Base-by-base conservation (phyloP, 257 asterid genomes). In the Scutellaria galericulata region DNA sequence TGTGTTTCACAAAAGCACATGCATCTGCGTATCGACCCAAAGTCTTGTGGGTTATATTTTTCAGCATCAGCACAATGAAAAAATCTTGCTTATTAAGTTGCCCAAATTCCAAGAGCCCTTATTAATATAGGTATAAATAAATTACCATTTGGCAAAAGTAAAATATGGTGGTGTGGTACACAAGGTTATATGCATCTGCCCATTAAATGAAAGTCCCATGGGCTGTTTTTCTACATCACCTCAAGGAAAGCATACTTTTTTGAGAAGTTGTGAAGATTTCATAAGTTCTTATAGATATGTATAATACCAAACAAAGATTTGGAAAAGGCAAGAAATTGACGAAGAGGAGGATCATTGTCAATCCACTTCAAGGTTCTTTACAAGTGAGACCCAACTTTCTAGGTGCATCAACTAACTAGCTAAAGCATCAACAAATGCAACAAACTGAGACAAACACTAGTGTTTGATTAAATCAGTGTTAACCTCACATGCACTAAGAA, bases 401-500 rank as follows among this genome's bases (percentile, higher is more conserved):
- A 68, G 62, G 14, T 44, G 48, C 51, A 48, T 64, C 52, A 72
- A 50, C 58, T 53, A 72, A 50, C 58, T 53, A 77, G 60, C 67
- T 54, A 47, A 71, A 68, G 20, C 77, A 72, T 24, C 48, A 6
- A 47, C 45, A 9, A 35, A 46, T 61, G 63, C 72, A 61, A 18
- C 40, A 50, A 73, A 22, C 64, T 42, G 18, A 58, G 67, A 68
- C 56, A 70, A 37, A 42, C 14, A 24, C 46, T 46, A 13, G 37
- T 40, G 66, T 71, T 54, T 27, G 63, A 60, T 52, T 27, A 72
- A 59, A 72, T 59, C 69, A 50, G 47, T 35, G n/a, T 41, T 22
- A 69, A 57, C 71, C 47, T 37, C 22, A 46, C 66, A 53, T 13
- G 5, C 27, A 51, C 24, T 39, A 56, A 48, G 22, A 12, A 72